phyloP scores from a whole-genome alignment of 352 stramenopile genomes.

The Phytophthora podocarpi region DNA sequence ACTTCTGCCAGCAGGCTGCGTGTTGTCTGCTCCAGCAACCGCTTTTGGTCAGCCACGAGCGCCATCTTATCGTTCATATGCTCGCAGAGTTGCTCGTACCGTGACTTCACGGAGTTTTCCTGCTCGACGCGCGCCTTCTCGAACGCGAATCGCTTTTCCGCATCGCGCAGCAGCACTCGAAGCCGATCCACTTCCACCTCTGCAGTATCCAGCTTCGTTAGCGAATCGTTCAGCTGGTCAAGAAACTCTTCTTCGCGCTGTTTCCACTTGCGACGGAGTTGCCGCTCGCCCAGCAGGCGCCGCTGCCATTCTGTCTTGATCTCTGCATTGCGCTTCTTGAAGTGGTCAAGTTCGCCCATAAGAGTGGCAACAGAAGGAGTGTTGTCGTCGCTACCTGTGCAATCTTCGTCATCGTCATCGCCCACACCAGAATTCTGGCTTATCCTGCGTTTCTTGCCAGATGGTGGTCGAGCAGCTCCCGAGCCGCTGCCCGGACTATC shows the following conservation, averaged over 20 bases:
- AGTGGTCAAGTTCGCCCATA: constrained; percentile 65
- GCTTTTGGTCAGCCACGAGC: constrained; percentile 72
- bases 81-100: constrained; percentile 77
- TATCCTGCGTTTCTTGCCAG: constrained; percentile 12
- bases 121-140: constrained; percentile 76
- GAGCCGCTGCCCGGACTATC: constrained; percentile 1
- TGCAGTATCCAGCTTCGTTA: constrained; percentile 54
- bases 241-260: constrained; percentile 77
- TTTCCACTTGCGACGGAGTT: constrained; percentile 84
- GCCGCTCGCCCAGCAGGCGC: constrained; percentile 73
- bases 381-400: constrained; percentile 33
- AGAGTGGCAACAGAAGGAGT: constrained; percentile 32
- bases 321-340: constrained; percentile 82
- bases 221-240: constrained; percentile 62
- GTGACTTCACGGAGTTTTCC: constrained; percentile 74
- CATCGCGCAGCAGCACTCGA: constrained; percentile 54
- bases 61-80: constrained; percentile 76
- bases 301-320: constrained; percentile 84
- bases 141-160: constrained; percentile 73
- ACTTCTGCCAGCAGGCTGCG: constrained; percentile 71
- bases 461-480: constrained; percentile 1
- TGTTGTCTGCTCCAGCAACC: constrained; percentile 81
- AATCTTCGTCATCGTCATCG: constrained; percentile 38
- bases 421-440: constrained; percentile 18
- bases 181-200: constrained; percentile 51